A percentile compares a stretch with the other conserved stretches of the same genome.
phyloP scores from a whole-genome alignment of 2,329 filamentous ascomycete species.

The Pezicula carpinea region DNA sequence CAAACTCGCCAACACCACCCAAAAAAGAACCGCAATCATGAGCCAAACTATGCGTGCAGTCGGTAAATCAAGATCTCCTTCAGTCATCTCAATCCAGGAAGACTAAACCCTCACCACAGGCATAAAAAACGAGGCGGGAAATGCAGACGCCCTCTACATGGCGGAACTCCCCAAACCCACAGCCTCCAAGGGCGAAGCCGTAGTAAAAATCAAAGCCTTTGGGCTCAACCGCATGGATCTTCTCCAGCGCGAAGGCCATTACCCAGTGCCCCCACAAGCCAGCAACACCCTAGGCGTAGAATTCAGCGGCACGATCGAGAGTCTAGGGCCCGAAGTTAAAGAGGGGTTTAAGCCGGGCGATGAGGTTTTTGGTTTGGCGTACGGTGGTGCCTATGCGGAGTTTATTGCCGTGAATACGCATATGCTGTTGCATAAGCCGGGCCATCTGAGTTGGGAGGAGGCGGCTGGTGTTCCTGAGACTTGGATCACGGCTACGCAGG shows the following conservation, averaged over 20 bases:
- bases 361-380: slow-evolving; percentile 83
- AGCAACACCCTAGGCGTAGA: slow-evolving; percentile 71
- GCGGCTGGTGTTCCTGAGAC: slow-evolving; percentile 81
- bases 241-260: slow-evolving; percentile 67
- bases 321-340: slow-evolving; percentile 43
- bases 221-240: slow-evolving; percentile 87
- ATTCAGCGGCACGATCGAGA: slow-evolving; percentile 66
- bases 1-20: not conserved
- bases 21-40: slow-evolving; percentile 11
- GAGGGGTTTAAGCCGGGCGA: slow-evolving; percentile 66
- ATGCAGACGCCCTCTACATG: slow-evolving; percentile 54
- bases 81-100: not conserved
- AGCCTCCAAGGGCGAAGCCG: slow-evolving; percentile 58
- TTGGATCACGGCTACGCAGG: slow-evolving; percentile 92
- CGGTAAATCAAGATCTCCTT: slow-evolving; percentile 13
- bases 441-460: slow-evolving; percentile 64
- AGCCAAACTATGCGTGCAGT: slow-evolving; percentile 24
- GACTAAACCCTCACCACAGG: slow-evolving; percentile 12
- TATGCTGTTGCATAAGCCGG: slow-evolving; percentile 81
- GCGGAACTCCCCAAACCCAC: slow-evolving; percentile 49
- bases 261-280: slow-evolving; percentile 68
- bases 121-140: slow-evolving; percentile 53
- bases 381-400: slow-evolving; percentile 88
- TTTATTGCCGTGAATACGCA: slow-evolving; percentile 71
- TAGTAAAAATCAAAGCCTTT: slow-evolving; percentile 77